Conservation (phyloP, 768 basidiomycete genomes). For the Termitomyces heimii region DNA sequence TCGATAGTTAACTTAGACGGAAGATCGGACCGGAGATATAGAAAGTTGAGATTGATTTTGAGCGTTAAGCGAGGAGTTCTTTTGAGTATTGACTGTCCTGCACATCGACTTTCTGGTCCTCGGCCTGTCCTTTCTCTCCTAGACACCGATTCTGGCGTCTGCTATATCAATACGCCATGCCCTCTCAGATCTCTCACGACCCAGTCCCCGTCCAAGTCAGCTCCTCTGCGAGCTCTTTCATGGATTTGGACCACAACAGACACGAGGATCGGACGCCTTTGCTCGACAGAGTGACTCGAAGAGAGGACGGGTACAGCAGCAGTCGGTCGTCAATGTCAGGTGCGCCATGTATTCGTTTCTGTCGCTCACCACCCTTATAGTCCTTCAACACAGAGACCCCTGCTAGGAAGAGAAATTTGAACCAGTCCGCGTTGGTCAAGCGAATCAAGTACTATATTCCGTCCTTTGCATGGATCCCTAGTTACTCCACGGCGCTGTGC, state of each 20-base stretch:
- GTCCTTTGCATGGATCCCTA: slow-evolving; percentile 73
- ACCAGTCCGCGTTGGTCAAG: slow-evolving; percentile 32
- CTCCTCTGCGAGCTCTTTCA: slow-evolving; percentile 15
- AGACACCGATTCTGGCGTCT: neutral
- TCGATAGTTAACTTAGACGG: slow-evolving; percentile 9
- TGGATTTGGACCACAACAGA: slow-evolving; percentile 10
- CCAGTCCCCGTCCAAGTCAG: neutral
- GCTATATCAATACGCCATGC: neutral
- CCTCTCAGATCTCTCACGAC: slow-evolving; percentile 4
- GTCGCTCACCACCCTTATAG: neutral
- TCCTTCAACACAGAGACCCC: neutral
- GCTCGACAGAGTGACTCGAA: slow-evolving; percentile 21
- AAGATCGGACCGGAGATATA: neutral
- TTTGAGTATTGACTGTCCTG: neutral
- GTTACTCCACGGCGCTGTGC: slow-evolving; percentile 63
- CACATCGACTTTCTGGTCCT: neutral
- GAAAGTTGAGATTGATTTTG: neutral
- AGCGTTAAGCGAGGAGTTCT: neutral
- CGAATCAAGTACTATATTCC: slow-evolving; percentile 73
- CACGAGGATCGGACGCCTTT: slow-evolving; percentile 28
- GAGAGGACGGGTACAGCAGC: slow-evolving; percentile 22
- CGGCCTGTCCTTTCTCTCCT: neutral
- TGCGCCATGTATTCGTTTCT: slow-evolving; percentile 4
- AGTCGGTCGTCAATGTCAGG: slow-evolving; percentile 16
- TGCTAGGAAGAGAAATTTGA: slow-evolving; percentile 9